Conservation (phyloP, 768 basidiomycete species). For the Termitomyces sp. region DNA sequence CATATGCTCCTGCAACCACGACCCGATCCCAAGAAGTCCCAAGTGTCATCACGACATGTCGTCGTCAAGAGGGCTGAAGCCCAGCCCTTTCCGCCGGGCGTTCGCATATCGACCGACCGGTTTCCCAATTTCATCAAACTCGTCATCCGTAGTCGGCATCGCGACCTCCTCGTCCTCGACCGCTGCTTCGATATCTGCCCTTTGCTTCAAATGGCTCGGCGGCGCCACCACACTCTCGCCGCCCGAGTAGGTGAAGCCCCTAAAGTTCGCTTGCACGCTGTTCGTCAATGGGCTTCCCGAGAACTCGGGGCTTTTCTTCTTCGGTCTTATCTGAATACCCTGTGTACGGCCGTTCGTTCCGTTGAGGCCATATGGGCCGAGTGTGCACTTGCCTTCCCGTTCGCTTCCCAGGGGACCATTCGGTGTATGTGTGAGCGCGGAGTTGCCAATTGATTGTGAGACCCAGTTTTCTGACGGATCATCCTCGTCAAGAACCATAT, state of each 20-base stretch:
- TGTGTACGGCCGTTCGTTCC: slow-evolving; percentile 21
- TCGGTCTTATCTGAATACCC: slow-evolving; percentile 53
- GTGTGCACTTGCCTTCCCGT: slow-evolving; percentile 17
- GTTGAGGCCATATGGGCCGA: slow-evolving; percentile 16
- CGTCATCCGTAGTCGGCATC: slow-evolving; percentile 68
- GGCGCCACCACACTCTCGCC: slow-evolving; percentile 59
- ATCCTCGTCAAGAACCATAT: slow-evolving; percentile 51
- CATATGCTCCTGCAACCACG: slow-evolving; percentile 16
- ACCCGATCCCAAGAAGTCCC: neutral
- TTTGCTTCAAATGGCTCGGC: slow-evolving; percentile 35
- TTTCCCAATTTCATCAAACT: slow-evolving; percentile 61
- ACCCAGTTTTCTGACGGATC: slow-evolving; percentile 76
- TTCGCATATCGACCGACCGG: slow-evolving; percentile 72
- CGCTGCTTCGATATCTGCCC: slow-evolving; percentile 52
- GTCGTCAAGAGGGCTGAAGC: slow-evolving; percentile 39
- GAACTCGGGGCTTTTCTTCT: slow-evolving; percentile 41
- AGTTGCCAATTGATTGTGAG: slow-evolving; percentile 39
- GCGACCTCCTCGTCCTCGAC: slow-evolving; percentile 49
- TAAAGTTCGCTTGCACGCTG: slow-evolving; percentile 95
- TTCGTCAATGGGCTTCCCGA: slow-evolving; percentile 75
- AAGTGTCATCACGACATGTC: slow-evolving; percentile 25
- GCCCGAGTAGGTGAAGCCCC: slow-evolving; percentile 88
- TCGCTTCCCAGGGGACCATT: slow-evolving; percentile 79
- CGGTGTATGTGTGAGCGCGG: slow-evolving; percentile 52
- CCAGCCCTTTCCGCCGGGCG: slow-evolving; percentile 44